These are phyloP conservation scores for Leishmania mexicana DNA, from an alignment of 208 protist genomes.

Conservation along the genomic window DNA sequence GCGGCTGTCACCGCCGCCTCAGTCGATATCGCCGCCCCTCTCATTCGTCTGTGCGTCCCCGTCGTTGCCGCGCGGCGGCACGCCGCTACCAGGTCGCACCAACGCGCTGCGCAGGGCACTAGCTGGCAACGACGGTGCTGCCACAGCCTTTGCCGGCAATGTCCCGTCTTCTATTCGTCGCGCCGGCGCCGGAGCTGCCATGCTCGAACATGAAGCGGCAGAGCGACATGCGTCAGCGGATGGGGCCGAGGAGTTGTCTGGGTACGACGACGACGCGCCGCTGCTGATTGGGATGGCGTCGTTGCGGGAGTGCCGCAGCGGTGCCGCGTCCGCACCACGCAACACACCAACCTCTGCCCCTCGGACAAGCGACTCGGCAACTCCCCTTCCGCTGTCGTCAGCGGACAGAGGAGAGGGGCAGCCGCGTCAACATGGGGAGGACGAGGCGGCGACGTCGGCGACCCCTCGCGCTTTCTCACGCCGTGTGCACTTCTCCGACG, in stretches of 20 bases:
- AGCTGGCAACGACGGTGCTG: background rate
- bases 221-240: background rate
- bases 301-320: background rate
- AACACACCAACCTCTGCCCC: background rate
- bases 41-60: background rate
- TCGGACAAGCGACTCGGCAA: background rate
- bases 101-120: conserved; percentile 9
- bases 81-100: conserved; percentile 6
- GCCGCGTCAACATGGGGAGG: background rate
- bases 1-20: background rate
- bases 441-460: background rate
- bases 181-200: background rate
- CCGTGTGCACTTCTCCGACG: conserved; percentile 29
- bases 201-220: background rate
- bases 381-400: no score
- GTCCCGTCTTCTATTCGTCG: conserved; percentile 1
- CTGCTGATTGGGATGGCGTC: background rate
- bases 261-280: background rate
- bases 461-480: conserved; percentile 10
- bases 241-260: background rate
- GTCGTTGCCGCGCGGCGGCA: background rate
- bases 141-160: background rate
- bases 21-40: background rate
- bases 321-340: background rate
- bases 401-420: background rate